Evolutionary conservation across 306 rosid species (phyloP), one percentile per base, ranked within the genome.

Genomic region (Vigna nakashimae): DNA sequence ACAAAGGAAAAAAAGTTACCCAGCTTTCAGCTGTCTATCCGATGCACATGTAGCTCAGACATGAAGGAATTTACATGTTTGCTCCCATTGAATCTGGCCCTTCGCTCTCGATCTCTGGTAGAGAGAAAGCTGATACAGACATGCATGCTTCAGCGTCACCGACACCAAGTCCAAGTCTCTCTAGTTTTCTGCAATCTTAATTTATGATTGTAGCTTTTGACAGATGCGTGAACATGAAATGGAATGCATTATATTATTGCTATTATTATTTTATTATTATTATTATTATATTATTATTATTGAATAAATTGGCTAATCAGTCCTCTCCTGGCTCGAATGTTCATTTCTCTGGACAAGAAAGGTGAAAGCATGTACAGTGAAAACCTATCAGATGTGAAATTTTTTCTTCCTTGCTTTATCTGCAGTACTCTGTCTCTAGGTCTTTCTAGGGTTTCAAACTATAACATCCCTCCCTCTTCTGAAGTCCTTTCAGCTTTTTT

Each of bases 291-390:
- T 12, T 24, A 26, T 4, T 59, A 24, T 26, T 12, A 57, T 4
- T 57, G 7, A 48, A 64, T 63, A 34, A 69, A 34, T 11, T 57
- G 59, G 72, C 65, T 70, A 68, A 65, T 48, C 77, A 62, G 1
- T 65, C 70, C 32, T 30, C 32, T 30, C 32, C 17, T 0, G 42
- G 14, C 24, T 15, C 65, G 79, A 73, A 80, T 76, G 73, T 85
- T 82, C 77, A 78, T 84, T 84, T 89, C 77, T 85, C 49, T 87
- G 90, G 88, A 85, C 89, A 80, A 82, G 81, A 85, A 77, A 76
- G 84, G 57, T 80, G 82, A 71, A 79, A 79, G 80, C 53, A 82
- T 65, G 84, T 79, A 82, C 87, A 73, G 76, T 80, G 83, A 64
- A 83, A 79, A 71, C 75, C 80, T 78, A 84, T 80, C 79, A 64